These are phyloP conservation scores for Phytopythium ostracodes DNA, from an alignment of 352 stramenopile species.

Conservation along the genomic window DNA sequence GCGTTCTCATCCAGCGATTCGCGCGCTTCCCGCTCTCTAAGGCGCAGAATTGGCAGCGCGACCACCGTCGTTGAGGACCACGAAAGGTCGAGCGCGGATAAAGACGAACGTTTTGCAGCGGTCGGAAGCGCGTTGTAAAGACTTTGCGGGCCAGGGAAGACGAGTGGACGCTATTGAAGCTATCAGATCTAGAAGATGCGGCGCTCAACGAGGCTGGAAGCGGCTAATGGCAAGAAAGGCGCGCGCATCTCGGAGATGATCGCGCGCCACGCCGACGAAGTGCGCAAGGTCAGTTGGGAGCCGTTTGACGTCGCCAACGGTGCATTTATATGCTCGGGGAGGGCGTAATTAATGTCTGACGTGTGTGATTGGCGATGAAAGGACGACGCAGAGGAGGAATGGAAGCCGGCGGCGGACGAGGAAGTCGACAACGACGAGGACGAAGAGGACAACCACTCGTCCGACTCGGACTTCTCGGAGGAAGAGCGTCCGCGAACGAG, in stretches of 20 bases:
- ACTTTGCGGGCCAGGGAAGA: no score
- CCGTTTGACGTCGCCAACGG: background rate
- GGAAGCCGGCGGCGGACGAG: conserved; percentile 23
- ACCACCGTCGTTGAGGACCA: no score
- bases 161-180: no score
- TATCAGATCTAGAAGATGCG: conserved; percentile 26
- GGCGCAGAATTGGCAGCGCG: background rate
- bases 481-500: conserved; percentile 27
- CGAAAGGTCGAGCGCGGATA: background rate
- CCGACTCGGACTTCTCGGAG: conserved; percentile 26
- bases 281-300: conserved; percentile 27
- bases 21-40: background rate
- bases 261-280: conserved; percentile 30
- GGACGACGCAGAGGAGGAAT: conserved; percentile 42
- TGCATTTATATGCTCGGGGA: background rate
- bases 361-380: conserved; percentile 10
- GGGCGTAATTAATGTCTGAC: background rate
- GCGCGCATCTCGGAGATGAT: conserved; percentile 66
- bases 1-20: background rate
- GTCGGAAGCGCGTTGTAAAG: no score
- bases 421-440: conserved; percentile 29
- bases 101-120: background rate
- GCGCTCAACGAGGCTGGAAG: conserved; percentile 58
- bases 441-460: conserved; percentile 29
- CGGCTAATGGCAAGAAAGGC: conserved; percentile 32